Conservation (phyloP, 345 rosid genomes). For the Noccaea bulbosa region DNA sequence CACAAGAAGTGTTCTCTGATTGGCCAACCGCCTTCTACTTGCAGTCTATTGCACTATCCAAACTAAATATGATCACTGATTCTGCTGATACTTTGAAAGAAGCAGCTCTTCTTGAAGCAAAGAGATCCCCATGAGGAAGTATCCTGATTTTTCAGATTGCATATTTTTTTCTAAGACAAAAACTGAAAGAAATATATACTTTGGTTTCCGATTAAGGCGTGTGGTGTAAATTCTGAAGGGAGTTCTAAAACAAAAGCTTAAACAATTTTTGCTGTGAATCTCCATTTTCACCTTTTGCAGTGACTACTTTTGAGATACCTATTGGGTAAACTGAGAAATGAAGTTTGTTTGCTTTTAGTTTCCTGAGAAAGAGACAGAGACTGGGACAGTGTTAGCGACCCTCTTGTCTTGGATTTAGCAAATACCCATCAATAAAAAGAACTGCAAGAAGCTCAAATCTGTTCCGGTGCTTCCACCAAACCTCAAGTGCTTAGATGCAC, state of each 20-base stretch:
- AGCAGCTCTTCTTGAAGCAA: slow-evolving; percentile 77
- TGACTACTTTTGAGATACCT: neutral
- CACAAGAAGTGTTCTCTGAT: slow-evolving; percentile 71
- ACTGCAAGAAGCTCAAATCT: slow-evolving; percentile 20
- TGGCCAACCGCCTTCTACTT: slow-evolving; percentile 94
- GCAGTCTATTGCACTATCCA: slow-evolving; percentile 93
- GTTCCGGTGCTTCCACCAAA: slow-evolving; percentile 29
- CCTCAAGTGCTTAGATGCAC: slow-evolving; percentile 22
- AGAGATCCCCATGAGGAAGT: slow-evolving; percentile 58
- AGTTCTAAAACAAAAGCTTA: neutral
- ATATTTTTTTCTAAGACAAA: too few relatives aligned
- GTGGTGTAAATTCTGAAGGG: slow-evolving; percentile 7
- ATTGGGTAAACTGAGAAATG: slow-evolving; percentile 4
- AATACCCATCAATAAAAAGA: too few relatives aligned
- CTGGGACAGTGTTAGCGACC: too few relatives aligned
- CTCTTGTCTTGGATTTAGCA: too few relatives aligned
- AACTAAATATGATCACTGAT: slow-evolving; percentile 82
- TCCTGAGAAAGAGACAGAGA: neutral
- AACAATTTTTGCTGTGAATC: slow-evolving; percentile 1
- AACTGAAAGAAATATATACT: neutral
- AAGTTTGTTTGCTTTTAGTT: neutral
- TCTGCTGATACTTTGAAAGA: slow-evolving; percentile 85
- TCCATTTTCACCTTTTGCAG: slow-evolving; percentile 1
- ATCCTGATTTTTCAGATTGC: slow-evolving; percentile 35
- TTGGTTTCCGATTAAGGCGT: neutral